Evolutionary conservation across 108 stramenopile genomes (phyloP).

Genomic region (Nannochloropsis gaditana): DNA sequence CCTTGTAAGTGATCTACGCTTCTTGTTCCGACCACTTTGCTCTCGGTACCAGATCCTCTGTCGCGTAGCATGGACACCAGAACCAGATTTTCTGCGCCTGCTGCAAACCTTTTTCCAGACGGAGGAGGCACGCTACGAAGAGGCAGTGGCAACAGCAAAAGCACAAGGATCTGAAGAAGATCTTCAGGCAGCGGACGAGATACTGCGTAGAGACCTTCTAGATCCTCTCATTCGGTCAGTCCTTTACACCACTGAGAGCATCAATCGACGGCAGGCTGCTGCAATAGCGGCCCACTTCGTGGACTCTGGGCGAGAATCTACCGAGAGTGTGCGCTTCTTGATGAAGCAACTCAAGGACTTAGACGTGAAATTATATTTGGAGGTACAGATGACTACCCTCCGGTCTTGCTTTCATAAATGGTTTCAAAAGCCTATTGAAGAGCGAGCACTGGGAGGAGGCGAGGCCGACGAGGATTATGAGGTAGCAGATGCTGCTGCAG

Average conservation of each 20-base stretch:
- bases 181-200: not conserved
- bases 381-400: conserved; percentile 14
- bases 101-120: not conserved
- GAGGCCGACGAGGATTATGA: not conserved
- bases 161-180: not conserved
- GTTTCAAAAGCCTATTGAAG: not conserved
- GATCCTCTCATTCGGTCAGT: conserved; percentile 5
- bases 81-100: not conserved
- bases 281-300: not conserved
- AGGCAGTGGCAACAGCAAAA: not conserved
- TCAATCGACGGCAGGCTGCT: not conserved
- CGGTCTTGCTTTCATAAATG: conserved; percentile 1
- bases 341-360: conserved; percentile 20
- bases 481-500: not conserved
- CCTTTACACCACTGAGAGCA: not conserved
- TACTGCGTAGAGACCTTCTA: conserved; percentile 9
- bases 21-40: not conserved
- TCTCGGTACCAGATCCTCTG: not conserved
- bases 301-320: not conserved
- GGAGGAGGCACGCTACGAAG: conserved; percentile 19
- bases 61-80: not conserved
- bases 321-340: not conserved
- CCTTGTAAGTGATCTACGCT: not conserved
- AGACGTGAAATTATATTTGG: conserved; percentile 20
- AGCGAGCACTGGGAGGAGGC: not conserved